A percentile compares a stretch with the other conserved stretches of the same genome.
These are phyloP conservation scores for Neofusicoccum sp. DNA, from an alignment of 2,329 filamentous ascomycete species.

Conservation along the genomic window DNA sequence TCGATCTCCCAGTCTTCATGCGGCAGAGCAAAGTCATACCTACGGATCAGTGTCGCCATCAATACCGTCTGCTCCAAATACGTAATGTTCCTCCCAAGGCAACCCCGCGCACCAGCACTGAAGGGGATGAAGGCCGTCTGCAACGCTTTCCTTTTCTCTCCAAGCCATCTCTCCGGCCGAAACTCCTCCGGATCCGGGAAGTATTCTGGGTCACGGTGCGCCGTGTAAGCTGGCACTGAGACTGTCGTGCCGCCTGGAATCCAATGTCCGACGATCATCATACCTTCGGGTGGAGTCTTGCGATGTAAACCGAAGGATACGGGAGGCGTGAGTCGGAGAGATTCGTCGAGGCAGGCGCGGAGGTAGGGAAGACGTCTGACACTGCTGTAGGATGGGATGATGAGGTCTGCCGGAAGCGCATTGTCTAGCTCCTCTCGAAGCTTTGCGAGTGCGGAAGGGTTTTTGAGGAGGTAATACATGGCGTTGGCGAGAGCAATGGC, in stretches of 20 bases:
- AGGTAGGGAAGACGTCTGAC: conserved; percentile 26
- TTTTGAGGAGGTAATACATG: conserved; percentile 39
- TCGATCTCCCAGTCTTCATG: conserved; percentile 36
- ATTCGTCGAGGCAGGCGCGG: conserved; percentile 35
- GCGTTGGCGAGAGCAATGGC: conserved; percentile 31
- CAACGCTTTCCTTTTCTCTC: conserved; percentile 21
- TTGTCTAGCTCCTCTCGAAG: conserved; percentile 25
- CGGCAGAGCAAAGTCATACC: conserved; percentile 40
- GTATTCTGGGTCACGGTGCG: conserved; percentile 50
- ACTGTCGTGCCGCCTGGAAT: conserved; percentile 40
- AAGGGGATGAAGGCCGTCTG: conserved; percentile 24
- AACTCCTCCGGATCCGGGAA: conserved; percentile 48
- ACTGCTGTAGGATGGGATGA: conserved; percentile 24
- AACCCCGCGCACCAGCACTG: conserved; percentile 24
- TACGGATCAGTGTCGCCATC: conserved; percentile 33
- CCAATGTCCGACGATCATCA: conserved; percentile 22
- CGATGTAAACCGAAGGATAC: conserved; percentile 27
- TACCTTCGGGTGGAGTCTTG: conserved; percentile 25
- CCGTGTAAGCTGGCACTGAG: conserved; percentile 39
- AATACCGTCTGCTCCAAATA: conserved; percentile 48
- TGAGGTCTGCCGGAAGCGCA: background rate
- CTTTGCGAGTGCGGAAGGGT: conserved; percentile 27
- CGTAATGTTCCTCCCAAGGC: conserved; percentile 44
- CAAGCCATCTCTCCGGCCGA: conserved; percentile 51
- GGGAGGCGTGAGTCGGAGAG: conserved; percentile 24